These are phyloP conservation scores for Calocera viscosa DNA, from an alignment of 768 basidiomycete species.

Conservation along the genomic window DNA sequence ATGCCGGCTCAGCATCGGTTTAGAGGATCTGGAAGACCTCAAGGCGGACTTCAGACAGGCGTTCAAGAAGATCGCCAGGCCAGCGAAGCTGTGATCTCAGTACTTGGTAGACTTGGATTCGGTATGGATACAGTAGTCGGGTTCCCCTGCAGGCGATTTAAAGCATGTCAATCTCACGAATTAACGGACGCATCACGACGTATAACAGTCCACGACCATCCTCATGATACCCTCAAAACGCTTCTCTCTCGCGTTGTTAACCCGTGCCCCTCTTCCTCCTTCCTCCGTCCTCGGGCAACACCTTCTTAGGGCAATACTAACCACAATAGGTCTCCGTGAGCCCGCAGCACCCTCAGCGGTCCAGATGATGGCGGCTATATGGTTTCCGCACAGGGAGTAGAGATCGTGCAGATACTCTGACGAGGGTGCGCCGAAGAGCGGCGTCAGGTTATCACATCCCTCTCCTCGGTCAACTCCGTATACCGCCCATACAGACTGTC, in stretches of 20 bases:
- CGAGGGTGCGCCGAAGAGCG: constrained; percentile 61
- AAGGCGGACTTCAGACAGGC: constrained; percentile 54
- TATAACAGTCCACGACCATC: constrained; percentile 24
- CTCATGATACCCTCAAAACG: constrained; percentile 37
- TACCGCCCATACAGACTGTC: constrained; percentile 66
- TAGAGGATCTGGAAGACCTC: constrained; percentile 74
- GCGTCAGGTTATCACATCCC: constrained; percentile 73
- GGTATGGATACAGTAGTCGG: background rate
- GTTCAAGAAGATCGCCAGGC: constrained; percentile 31
- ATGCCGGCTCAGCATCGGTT: constrained; percentile 65
- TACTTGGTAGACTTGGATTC: background rate
- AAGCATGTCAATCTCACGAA: background rate
- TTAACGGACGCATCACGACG: background rate
- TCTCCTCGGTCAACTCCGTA: constrained; percentile 76
- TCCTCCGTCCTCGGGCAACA: constrained; percentile 43
- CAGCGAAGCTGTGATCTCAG: background rate
- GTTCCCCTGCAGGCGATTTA: background rate
- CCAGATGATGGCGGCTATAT: constrained; percentile 80
- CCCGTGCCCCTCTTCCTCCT: constrained; percentile 19
- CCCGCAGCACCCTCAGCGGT: constrained; percentile 34
- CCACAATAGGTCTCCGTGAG: constrained; percentile 47
- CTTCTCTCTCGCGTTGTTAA: constrained; percentile 28
- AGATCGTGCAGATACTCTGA: constrained; percentile 57
- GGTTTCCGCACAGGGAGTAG: constrained; percentile 70
- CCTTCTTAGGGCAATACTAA: too few species aligned